phyloP scores from a whole-genome alignment of 1,139 yeast species.

The Magnusiomyces ingens region DNA sequence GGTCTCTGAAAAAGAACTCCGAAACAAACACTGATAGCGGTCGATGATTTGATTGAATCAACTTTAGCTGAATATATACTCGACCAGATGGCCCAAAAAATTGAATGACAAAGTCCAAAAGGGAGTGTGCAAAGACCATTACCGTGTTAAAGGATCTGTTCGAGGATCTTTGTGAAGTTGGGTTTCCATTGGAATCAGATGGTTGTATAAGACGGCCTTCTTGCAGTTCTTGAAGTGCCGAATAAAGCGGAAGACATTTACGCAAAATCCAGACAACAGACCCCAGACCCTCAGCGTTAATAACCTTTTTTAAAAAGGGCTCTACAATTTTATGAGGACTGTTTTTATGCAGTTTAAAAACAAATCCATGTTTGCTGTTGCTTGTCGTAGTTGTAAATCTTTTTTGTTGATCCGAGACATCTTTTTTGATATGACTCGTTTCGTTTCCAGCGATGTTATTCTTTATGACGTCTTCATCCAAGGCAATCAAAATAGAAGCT shows the following conservation, averaged over 20 bases:
- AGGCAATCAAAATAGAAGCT: slow-evolving; percentile 18
- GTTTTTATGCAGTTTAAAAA: slow-evolving; percentile 18
- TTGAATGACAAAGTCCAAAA: slow-evolving; percentile 8
- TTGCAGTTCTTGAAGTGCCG: slow-evolving; percentile 18
- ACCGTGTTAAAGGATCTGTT: slow-evolving; percentile 13
- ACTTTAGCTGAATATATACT: slow-evolving; percentile 8
- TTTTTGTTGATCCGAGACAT: not conserved
- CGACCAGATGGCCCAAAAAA: slow-evolving; percentile 8
- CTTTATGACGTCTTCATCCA: not conserved
- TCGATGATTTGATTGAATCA: slow-evolving; percentile 13
- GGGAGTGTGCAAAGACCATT: slow-evolving; percentile 10
- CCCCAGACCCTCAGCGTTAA: slow-evolving; percentile 24
- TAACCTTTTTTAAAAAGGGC: slow-evolving; percentile 23
- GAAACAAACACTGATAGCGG: slow-evolving; percentile 13
- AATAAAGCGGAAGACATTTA: slow-evolving; percentile 25
- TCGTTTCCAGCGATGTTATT: too few species aligned
- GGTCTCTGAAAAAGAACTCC: slow-evolving; percentile 1
- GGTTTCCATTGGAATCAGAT: not conserved
- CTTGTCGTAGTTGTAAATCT: not conserved
- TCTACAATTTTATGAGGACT: slow-evolving; percentile 25
- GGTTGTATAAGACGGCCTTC: not conserved
- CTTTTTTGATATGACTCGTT: not conserved
- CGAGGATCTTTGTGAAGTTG: slow-evolving; percentile 13
- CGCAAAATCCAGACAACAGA: slow-evolving; percentile 28
- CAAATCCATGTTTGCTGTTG: not conserved